Evolutionary conservation across 23 red algal genomes (phyloP), one percentile per base, ranked within the genome.

Genomic region (Chondrus crispus): DNA sequence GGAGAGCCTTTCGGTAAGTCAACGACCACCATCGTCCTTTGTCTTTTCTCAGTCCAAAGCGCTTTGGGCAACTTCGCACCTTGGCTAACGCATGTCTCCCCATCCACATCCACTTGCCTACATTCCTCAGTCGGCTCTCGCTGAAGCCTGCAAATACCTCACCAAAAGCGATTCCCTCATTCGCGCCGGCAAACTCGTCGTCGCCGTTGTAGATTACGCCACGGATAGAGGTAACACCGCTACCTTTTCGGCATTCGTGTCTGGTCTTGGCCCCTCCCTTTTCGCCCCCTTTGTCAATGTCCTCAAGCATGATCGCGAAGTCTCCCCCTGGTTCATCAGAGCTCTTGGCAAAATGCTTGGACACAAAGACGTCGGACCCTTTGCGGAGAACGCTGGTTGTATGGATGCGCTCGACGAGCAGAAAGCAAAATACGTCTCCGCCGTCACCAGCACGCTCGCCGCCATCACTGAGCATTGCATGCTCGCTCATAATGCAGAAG

Each of bases 161-260:
- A 84, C 62, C 37, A 84, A 60, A 24, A 40, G 37, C 55, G 80
- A 84, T 38, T 48, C 55, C 6, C 37, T 82, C n/a, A 74, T 74
- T 68, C 76, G 89, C 37, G 77, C 89, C 47, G 89, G 78, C 14
- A 84, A 84, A 40, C 89, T 93, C 45, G 76, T 93, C 28, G 40
- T 38, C 2, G 40, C 77, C 3, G 77, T 93, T 71, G 76, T 82
- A 7, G 77, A 84, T 16, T 84, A 72, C 51, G 39, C 75, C 40
- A 64, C 76, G 2, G 39, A 32, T 4, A 84, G 71, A 18, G 48
- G 41, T 35, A 62, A 44, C 26, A 19, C 84, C 24, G 32, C 84
- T 3, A 45, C 44, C 28, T 75, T 76, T 20, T 29, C 22, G 9
- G 18, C 73, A 14, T 84, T 93, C 42, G 20, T 84, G 24, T 19